Percentiles rank a stretch among this genome's conserved stretches.
phyloP scores from a whole-genome alignment of 1,284 basidiomycete genomes.

The Dichomitus squalens region DNA sequence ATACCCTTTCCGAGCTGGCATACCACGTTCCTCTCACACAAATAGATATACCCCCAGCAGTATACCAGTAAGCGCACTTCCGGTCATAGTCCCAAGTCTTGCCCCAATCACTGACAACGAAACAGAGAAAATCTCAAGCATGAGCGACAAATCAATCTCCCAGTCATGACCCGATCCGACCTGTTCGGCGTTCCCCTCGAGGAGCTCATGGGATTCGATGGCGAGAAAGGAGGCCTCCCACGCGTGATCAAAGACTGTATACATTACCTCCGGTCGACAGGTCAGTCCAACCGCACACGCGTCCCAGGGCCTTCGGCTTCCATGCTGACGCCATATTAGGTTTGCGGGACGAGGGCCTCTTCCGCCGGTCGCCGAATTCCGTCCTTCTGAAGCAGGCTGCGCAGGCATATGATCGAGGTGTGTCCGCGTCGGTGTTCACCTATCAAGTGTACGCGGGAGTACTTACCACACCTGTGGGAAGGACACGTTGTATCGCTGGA shows the following conservation, averaged over 20 bases:
- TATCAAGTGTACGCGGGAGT: background rate
- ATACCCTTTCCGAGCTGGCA: conserved; percentile 76
- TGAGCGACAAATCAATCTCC: conserved; percentile 68
- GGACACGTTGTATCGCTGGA: conserved; percentile 77
- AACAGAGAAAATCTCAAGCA: conserved; percentile 72
- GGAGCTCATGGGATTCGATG: conserved; percentile 79
- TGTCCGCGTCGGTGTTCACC: conserved; percentile 10
- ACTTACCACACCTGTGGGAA: conserved; percentile 27
- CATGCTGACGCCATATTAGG: conserved; percentile 41
- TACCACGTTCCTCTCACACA: conserved; percentile 77
- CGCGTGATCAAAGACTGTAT: conserved; percentile 78
- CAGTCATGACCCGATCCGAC: conserved; percentile 56
- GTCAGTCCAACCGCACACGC: conserved; percentile 32
- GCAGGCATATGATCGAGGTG: conserved; percentile 81
- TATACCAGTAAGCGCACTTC: conserved; percentile 61
- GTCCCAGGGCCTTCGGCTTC: conserved; percentile 1
- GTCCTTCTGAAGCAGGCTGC: conserved; percentile 70
- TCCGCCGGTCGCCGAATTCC: conserved; percentile 76
- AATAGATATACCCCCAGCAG: conserved; percentile 81
- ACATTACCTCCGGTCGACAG: conserved; percentile 67
- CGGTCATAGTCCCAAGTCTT: conserved; percentile 4
- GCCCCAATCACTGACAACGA: conserved; percentile 7
- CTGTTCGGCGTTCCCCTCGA: conserved; percentile 81
- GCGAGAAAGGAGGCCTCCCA: conserved; percentile 79
- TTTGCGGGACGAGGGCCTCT: conserved; percentile 76